These are phyloP conservation scores for Trichoderma polysporum DNA, from an alignment of 2,329 filamentous ascomycete genomes.

Conservation along the genomic window DNA sequence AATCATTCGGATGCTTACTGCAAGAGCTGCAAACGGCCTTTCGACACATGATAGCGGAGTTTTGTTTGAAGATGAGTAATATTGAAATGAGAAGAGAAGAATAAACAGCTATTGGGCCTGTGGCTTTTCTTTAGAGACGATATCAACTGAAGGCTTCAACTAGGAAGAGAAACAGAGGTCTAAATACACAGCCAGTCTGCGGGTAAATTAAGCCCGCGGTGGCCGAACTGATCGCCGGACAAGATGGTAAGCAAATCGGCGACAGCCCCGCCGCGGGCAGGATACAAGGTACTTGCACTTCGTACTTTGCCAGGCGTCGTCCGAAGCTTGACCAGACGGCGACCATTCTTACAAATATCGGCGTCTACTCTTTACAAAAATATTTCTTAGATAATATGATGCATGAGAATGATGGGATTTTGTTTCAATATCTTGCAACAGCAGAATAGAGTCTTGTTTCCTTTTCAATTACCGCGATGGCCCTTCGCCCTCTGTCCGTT, in stretches of 20 bases:
- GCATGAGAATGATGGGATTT: neutral
- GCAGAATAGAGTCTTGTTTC: neutral
- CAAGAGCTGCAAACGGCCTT: slow-evolving; percentile 62
- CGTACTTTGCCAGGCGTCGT: neutral
- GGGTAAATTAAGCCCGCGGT: neutral
- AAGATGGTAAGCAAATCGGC: neutral
- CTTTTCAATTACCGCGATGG: neutral
- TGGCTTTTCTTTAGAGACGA: neutral
- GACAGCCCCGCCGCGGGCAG: neutral
- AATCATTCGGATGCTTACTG: slow-evolving; percentile 47
- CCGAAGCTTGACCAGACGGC: neutral
- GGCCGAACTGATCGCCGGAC: neutral
- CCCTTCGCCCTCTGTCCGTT: neutral
- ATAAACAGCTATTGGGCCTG: no score
- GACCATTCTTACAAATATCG: neutral
- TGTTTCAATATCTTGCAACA: neutral
- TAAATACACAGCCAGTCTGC: neutral
- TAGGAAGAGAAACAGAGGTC: neutral
- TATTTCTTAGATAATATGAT: neutral
- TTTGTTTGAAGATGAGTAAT: neutral
- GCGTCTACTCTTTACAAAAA: neutral
- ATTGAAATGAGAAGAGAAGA: neutral
- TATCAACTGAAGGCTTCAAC: no score
- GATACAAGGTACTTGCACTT: neutral
- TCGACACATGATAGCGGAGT: slow-evolving; percentile 58